Conservation (phyloP, 2,329 filamentous ascomycete genomes). For the Verticillium nubilum region DNA sequence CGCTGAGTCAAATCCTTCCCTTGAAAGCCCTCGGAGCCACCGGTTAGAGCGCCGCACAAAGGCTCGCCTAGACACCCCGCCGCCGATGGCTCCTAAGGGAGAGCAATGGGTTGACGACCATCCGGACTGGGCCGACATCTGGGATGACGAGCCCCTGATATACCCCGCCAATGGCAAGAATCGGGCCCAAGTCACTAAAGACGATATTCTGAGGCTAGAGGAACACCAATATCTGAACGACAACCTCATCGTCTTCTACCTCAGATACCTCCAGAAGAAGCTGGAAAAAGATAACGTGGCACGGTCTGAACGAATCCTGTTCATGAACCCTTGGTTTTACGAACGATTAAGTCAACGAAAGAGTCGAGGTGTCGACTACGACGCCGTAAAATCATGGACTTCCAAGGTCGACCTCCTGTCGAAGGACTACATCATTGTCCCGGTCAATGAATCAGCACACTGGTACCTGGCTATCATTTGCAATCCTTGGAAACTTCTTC, state of each 20-base stretch:
- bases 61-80: background rate
- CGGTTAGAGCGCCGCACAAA: background rate
- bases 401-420: conserved; percentile 75
- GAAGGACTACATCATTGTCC: conserved; percentile 86
- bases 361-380: conserved; percentile 67
- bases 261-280: conserved; percentile 64
- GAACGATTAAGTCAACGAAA: conserved; percentile 62
- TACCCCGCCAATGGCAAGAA: conserved; percentile 55
- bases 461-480: conserved; percentile 97
- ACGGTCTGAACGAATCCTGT: conserved; percentile 63
- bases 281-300: conserved; percentile 50
- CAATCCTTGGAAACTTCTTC: conserved; percentile 66
- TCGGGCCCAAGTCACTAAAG: conserved; percentile 60
- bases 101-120: conserved; percentile 45
- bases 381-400: conserved; percentile 83
- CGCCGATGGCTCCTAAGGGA: background rate
- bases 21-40: background rate
- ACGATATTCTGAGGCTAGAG: conserved; percentile 73
- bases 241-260: conserved; percentile 83
- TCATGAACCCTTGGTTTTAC: conserved; percentile 94
- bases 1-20: background rate
- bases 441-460: conserved; percentile 80
- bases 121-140: conserved; percentile 44
- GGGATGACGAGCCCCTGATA: conserved; percentile 51
- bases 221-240: conserved; percentile 89